These are phyloP conservation scores for Fonsecaea nubica DNA, from an alignment of 2,329 filamentous ascomycete genomes.

Conservation along the genomic window DNA sequence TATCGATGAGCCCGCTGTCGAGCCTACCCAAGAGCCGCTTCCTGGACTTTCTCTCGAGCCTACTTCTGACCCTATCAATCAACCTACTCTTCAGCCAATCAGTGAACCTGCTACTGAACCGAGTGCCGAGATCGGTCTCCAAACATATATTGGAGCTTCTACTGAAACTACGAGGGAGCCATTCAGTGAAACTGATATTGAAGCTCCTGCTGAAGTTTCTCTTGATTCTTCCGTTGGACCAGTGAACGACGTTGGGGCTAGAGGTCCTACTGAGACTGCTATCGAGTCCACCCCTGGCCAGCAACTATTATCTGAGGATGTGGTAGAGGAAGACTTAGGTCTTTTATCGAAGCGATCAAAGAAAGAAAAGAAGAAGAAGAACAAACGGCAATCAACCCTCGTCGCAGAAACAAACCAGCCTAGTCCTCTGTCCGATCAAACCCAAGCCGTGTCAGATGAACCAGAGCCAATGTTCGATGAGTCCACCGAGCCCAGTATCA, in stretches of 20 bases:
- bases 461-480: not conserved
- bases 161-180: not conserved
- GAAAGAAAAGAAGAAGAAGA: slow-evolving; percentile 38
- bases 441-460: not conserved
- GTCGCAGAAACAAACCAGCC: not conserved
- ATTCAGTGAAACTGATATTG: not conserved
- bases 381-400: slow-evolving; percentile 15
- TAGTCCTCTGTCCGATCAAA: not conserved
- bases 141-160: not conserved
- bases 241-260: not conserved
- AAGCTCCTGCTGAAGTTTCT: not conserved
- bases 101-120: not conserved
- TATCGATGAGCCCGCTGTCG: not conserved
- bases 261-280: not conserved
- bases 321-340: slow-evolving; percentile 24
- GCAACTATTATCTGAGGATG: not conserved
- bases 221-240: not conserved
- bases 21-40: not conserved
- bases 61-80: not conserved
- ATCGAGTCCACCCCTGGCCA: slow-evolving; percentile 16
- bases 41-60: slow-evolving; percentile 13
- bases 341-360: slow-evolving; percentile 32
- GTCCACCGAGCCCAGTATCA: not conserved
- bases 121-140: not conserved
- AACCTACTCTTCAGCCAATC: not conserved